A percentile compares a stretch with the other conserved stretches of the same genome.
Conservation (phyloP, 1,284 basidiomycete species). For the Ceratobasidium sp. region DNA sequence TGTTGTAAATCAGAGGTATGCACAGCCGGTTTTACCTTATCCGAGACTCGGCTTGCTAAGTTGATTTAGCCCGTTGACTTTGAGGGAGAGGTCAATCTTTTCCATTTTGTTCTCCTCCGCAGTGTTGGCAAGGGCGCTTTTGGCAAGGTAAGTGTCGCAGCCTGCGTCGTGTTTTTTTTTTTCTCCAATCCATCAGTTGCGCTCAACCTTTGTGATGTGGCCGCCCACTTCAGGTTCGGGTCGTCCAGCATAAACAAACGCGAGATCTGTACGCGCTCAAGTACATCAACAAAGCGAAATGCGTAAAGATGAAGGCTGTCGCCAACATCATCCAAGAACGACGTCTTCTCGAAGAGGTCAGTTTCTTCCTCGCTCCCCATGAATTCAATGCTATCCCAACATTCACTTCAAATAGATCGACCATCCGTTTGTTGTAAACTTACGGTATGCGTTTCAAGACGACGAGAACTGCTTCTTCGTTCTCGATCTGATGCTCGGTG, state of each 20-base stretch:
- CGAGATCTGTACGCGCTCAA: conserved; percentile 96
- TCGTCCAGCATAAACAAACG: conserved; percentile 98
- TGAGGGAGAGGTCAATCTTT: conserved; percentile 96
- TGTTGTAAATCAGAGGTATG: conserved; percentile 85
- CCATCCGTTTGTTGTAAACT: conserved; percentile 93
- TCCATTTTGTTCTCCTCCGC: conserved; percentile 94
- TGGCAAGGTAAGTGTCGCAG: conserved; percentile 80
- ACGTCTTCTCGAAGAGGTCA: conserved; percentile 90
- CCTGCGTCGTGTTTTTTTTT: conserved; percentile 29
- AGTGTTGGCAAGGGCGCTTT: conserved; percentile 99
- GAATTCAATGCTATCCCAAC: conserved; percentile 22
- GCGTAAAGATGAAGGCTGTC: conserved; percentile 97
- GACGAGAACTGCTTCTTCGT: conserved; percentile 99
- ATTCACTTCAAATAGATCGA: conserved; percentile 78
- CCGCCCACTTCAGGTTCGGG: conserved; percentile 80
- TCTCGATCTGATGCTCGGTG: conserved; percentile 95
- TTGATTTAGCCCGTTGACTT: conserved; percentile 91
- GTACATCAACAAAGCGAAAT: conserved; percentile 99
- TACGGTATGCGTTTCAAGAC: conserved; percentile 98
- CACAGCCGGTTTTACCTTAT: conserved; percentile 21
- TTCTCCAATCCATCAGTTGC: conserved; percentile 44
- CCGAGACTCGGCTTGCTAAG: conserved; percentile 36
- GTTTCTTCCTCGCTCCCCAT: conserved; percentile 47
- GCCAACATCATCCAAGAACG: conserved; percentile 97
- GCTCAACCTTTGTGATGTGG: conserved; percentile 36